phyloP scores from a whole-genome alignment of 305 asterid species.

The Ilex paraguariensis region DNA sequence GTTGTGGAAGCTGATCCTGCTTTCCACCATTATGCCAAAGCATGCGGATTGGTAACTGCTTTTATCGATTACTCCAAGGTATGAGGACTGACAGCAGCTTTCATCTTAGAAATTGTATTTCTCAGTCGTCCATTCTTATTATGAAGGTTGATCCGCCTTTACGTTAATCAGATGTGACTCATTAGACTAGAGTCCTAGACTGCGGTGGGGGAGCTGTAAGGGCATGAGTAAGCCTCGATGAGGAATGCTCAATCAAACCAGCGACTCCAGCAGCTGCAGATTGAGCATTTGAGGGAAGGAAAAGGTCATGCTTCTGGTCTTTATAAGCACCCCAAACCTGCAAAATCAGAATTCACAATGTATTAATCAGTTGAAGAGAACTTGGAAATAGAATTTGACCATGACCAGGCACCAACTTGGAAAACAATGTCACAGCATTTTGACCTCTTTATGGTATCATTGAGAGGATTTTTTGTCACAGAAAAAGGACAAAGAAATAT shows the following conservation, averaged over 20 bases:
- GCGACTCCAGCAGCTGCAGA: slow-evolving; percentile 98
- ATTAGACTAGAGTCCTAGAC: slow-evolving; percentile 38
- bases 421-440: no score
- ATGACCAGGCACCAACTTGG: no score
- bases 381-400: no score
- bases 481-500: no score
- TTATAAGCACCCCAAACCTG: slow-evolving; percentile 98
- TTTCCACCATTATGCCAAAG: not conserved
- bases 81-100: not conserved
- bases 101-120: no score
- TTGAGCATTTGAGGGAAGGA: slow-evolving; percentile 98
- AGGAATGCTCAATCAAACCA: slow-evolving; percentile 86
- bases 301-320: slow-evolving; percentile 93
- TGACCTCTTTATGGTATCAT: no score
- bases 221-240: slow-evolving; percentile 77
- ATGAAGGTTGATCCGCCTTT: slow-evolving; percentile 21
- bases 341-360: slow-evolving; percentile 12
- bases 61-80: no score
- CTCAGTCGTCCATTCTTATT: no score
- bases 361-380: no score
- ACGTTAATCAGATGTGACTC: slow-evolving; percentile 49
- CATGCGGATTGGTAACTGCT: not conserved
- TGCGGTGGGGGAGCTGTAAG: slow-evolving; percentile 74
- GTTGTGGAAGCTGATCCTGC: not conserved
- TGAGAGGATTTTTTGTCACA: no score